Percentiles rank a stretch among this genome's conserved stretches.
Conservation (phyloP, 805 yeast genomes). For the Cyberlindnera mycetangii region DNA sequence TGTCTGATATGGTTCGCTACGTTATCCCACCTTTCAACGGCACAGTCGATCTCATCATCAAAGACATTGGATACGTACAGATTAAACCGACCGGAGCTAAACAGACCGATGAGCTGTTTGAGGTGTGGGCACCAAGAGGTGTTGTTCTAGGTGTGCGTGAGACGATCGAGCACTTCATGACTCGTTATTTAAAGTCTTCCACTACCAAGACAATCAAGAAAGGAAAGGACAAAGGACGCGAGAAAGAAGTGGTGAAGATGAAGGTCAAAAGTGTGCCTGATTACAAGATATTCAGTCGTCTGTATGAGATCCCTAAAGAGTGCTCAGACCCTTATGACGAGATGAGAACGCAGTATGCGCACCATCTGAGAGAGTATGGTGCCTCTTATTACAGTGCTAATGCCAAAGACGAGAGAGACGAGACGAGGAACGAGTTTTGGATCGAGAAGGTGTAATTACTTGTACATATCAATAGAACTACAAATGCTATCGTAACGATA, state of each 20-base stretch:
- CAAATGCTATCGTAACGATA: too few relatives aligned
- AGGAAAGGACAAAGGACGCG: constrained; percentile 10
- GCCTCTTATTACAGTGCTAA: constrained; percentile 22
- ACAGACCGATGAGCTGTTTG: constrained; percentile 35
- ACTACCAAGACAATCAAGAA: constrained; percentile 25
- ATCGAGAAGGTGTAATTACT: constrained; percentile 26
- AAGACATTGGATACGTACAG: constrained; percentile 61
- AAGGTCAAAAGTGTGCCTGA: constrained; percentile 22
- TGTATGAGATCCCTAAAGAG: constrained; percentile 25
- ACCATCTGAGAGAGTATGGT: constrained; percentile 24
- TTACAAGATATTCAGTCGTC: constrained; percentile 24
- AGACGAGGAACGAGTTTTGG: constrained; percentile 27
- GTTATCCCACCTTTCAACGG: constrained; percentile 73
- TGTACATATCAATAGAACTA: neutral
- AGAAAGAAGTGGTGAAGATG: constrained; percentile 20
- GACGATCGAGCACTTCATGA: constrained; percentile 43
- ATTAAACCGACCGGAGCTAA: constrained; percentile 56
- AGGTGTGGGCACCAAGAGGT: constrained; percentile 55
- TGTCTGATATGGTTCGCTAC: constrained; percentile 38
- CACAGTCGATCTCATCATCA: constrained; percentile 59
- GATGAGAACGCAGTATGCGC: constrained; percentile 21
- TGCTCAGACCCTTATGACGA: constrained; percentile 31
- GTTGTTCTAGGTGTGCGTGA: constrained; percentile 51
- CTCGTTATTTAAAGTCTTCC: constrained; percentile 29
- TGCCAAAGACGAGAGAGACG: constrained; percentile 21